Percentiles rank a stretch among this genome's conserved stretches.
phyloP scores from a whole-genome alignment of 1,139 yeast species.

The Candida freyschussii region DNA sequence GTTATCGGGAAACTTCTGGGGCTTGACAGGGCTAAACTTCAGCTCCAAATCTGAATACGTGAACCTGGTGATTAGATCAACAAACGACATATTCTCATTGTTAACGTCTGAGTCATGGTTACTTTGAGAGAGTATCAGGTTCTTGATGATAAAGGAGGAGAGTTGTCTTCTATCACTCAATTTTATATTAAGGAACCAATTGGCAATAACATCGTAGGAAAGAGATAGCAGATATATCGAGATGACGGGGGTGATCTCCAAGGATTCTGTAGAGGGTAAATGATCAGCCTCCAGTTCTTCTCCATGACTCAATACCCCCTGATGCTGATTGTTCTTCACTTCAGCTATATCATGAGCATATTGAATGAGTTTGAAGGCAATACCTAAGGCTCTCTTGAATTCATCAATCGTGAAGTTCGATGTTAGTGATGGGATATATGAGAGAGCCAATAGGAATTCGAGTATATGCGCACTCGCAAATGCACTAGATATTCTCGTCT shows the following conservation, averaged over 20 bases:
- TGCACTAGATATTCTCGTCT: constrained; percentile 66
- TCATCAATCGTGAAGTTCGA: constrained; percentile 75
- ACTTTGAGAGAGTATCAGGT: constrained; percentile 43
- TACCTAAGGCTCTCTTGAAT: constrained; percentile 74
- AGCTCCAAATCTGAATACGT: constrained; percentile 63
- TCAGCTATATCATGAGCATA: constrained; percentile 52
- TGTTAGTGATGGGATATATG: constrained; percentile 62
- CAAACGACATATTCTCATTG: constrained; percentile 55
- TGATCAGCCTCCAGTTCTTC: constrained; percentile 38
- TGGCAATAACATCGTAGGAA: constrained; percentile 65
- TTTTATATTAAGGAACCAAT: constrained; percentile 68
- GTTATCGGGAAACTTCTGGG: constrained; percentile 27
- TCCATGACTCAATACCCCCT: constrained; percentile 33
- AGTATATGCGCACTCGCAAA: constrained; percentile 70
- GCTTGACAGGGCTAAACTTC: constrained; percentile 33
- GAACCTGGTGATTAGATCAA: constrained; percentile 66
- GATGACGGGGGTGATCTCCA: constrained; percentile 42
- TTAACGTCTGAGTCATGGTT: constrained; percentile 35
- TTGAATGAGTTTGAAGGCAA: constrained; percentile 75
- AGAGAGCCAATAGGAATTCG: constrained; percentile 65
- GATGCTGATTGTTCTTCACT: constrained; percentile 22
- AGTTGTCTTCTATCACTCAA: constrained; percentile 54
- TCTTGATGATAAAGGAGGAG: constrained; percentile 59
- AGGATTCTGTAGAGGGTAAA: constrained; percentile 46
- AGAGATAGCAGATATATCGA: constrained; percentile 58